Conservation (phyloP, 2,329 filamentous ascomycete species). For the Aspergillus hortae region DNA sequence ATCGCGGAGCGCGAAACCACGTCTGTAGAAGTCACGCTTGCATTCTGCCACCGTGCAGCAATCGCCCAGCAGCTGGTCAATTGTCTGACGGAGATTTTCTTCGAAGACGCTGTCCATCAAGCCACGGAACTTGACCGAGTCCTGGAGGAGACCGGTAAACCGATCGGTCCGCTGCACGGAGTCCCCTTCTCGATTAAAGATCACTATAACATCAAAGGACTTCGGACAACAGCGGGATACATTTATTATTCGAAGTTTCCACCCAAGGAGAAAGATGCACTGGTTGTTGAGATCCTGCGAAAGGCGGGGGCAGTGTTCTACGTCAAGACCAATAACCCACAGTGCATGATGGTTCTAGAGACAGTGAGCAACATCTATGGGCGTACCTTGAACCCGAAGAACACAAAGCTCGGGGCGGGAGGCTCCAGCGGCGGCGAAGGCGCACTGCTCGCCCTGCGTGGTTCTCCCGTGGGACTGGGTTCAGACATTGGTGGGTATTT, state of each 20-base stretch:
- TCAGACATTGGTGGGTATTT: conserved; percentile 25
- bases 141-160: not conserved
- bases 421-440: conserved; percentile 28
- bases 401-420: conserved; percentile 14
- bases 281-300: conserved; percentile 11
- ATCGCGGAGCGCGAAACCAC: not conserved
- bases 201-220: not conserved
- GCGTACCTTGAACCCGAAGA: conserved; percentile 17
- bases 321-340: conserved; percentile 24
- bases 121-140: not conserved
- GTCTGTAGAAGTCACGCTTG: not conserved
- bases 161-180: conserved; percentile 2
- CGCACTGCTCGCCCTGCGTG: conserved; percentile 27
- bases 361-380: conserved; percentile 20
- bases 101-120: not conserved
- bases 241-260: not conserved
- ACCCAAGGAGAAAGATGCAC: conserved; percentile 6
- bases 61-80: not conserved
- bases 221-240: not conserved
- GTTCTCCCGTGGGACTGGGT: conserved; percentile 26
- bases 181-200: not conserved
- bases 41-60: not conserved
- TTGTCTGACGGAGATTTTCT: not conserved
- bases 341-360: conserved; percentile 22
- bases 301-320: conserved; percentile 20